Evolutionary conservation across 768 basidiomycete species (phyloP), one percentile per base, ranked within the genome.

Genomic region (Termitomyces sp.): DNA sequence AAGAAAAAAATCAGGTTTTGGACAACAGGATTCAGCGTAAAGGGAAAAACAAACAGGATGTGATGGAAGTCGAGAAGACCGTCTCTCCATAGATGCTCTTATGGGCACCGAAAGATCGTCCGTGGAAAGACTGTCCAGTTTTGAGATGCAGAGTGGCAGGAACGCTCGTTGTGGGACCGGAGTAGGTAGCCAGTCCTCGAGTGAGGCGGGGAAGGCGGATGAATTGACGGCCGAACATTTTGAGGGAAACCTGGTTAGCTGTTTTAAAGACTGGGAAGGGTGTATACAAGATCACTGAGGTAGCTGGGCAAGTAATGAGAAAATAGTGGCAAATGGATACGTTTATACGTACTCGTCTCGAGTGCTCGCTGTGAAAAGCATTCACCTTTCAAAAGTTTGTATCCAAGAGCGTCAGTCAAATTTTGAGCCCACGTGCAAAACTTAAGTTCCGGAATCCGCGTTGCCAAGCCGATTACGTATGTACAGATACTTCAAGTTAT

Each of bases 61-160:
- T 99, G 69, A 99, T 99, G 42, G 93, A 95, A 32, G 97, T 99
- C 14, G 93, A 96, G 72, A 99, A 99, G 28, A 99, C 97, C 1
- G 96, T 97, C 77, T 99, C 97, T 51, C 97, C 97, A 73, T 82
- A 98, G 52, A 86, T 83, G 66, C 90, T 93, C 64, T 78, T 85
- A 43, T 85, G 84, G 24, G 90, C 85, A 60, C 97, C 97, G 68
- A 99, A 99, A 5, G 88, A 88, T 41, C 83, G 82, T 21, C 97
- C 97, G 49, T 75, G 66, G 80, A 97, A 99, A 8, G 90, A 89
- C 71, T 99, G 88, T 47, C 97, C 97, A 15, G 90, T 86, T 73
- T 95, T 94, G 48, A 99, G 80, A 73, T 98, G 95, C 26, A 99
- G 78, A 1, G 84, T 78, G 6, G 95, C 97, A 12, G 96, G 95